phyloP scores from a whole-genome alignment of 306 rosid species.

The Gastrolobium villosum region DNA sequence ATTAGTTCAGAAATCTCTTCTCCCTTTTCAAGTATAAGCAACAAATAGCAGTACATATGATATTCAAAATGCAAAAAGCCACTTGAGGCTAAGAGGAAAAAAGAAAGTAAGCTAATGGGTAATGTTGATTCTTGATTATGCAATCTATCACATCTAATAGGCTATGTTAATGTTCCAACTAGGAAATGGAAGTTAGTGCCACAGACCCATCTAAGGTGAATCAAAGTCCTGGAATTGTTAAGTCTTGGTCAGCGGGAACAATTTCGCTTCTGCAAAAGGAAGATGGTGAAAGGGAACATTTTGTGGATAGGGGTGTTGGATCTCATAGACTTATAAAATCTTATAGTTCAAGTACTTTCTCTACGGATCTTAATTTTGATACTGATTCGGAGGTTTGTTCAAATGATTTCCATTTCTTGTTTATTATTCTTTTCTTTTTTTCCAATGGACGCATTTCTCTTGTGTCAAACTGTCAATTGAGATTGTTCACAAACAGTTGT shows the following conservation, averaged over 20 bases:
- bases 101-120: slow-evolving; percentile 12
- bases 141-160: slow-evolving; percentile 41
- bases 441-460: slow-evolving; percentile 29
- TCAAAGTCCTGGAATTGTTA: slow-evolving; percentile 76
- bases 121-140: slow-evolving; percentile 36
- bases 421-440: slow-evolving; percentile 22
- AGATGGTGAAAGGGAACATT: slow-evolving; percentile 72
- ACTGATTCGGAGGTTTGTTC: slow-evolving; percentile 71
- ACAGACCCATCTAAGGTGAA: slow-evolving; percentile 64
- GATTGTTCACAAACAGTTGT: slow-evolving; percentile 41
- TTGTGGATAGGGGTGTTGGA: slow-evolving; percentile 97
- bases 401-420: slow-evolving; percentile 33
- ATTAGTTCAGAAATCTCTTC: not conserved
- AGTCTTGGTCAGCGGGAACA: slow-evolving; percentile 86
- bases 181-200: slow-evolving; percentile 74
- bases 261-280: slow-evolving; percentile 73
- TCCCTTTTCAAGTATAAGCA: slow-evolving; percentile 7
- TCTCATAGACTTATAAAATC: slow-evolving; percentile 77
- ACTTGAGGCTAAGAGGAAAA: slow-evolving; percentile 34
- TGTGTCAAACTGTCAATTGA: slow-evolving; percentile 24
- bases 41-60: slow-evolving; percentile 24
- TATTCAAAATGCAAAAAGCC: slow-evolving; percentile 35
- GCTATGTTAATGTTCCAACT: slow-evolving; percentile 48
- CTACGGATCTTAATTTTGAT: slow-evolving; percentile 59
- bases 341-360: slow-evolving; percentile 64